Evolutionary conservation across 2,329 filamentous ascomycete species (phyloP), one percentile per base, ranked within the genome.

Genomic region (Lasiodiplodia sp.): DNA sequence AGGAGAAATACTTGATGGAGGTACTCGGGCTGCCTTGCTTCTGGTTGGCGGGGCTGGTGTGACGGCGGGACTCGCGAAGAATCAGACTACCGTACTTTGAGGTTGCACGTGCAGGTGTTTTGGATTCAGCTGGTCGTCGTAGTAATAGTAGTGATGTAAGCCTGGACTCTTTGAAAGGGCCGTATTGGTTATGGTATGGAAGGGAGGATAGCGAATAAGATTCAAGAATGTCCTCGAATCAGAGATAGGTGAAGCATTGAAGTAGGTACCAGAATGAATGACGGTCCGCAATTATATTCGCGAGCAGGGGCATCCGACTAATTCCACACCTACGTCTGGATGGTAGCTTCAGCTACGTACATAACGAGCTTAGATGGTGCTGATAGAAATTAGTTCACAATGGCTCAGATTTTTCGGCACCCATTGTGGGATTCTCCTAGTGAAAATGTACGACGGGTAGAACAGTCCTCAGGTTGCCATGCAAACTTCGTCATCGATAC

Each of bases 141-240:
- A 7, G 38, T 40, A 34, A 12, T 16, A 28, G 28, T 40, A 16
- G 12, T 40, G 38, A 12, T 40, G 38, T 18, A 44, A 5, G 18
- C 38, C 16, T n/a, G 4, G 18, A 6, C 18, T 47, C 6, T 4
- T n/a, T 6, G 40, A 7, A 47, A n/a, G 40, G 40, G 40, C 18
- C 7, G 40, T n/a, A n/a, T 21, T n/a, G 2, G 7, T 47, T 47
- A 3, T n/a, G 40, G 18, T 10, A n/a, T n/a, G 38, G 11, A 18
- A 44, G 40, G 44, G 21, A 47, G n/a, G 18, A n/a, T 47, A 44
- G 16, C 14, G 14, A n/a, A 40, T 52, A 4, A 53, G 21, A 12
- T 53, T 53, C 21, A 16, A 53, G 51, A 53, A 53, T 28, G 51
- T 53, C 28, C 51, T 28, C 51, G 51, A 53, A 53, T 16, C 12